Conservation (phyloP, 31 red algal species). For the Bonnemaisonia californica region DNA sequence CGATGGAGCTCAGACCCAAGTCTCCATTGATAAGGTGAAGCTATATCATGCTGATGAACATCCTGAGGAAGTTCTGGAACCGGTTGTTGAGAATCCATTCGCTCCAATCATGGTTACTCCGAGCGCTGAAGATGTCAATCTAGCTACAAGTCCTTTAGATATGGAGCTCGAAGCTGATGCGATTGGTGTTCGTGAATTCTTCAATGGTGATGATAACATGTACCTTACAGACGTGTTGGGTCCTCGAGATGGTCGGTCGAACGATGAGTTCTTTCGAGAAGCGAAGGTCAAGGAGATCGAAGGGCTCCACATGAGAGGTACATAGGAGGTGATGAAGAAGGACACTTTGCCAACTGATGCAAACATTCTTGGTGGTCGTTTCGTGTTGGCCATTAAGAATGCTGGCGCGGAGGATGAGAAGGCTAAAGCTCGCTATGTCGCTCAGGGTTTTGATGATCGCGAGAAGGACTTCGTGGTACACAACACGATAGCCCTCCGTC, state of each 20-base stretch:
- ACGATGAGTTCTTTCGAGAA: background rate
- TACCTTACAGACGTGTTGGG: slow-evolving; percentile 22
- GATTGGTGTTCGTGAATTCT: slow-evolving; percentile 8
- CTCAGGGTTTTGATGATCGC: slow-evolving; percentile 11
- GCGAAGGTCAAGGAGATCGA: slow-evolving; percentile 22
- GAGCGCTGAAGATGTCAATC: background rate
- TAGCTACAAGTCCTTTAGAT: no score
- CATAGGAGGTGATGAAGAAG: background rate
- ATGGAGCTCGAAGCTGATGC: no score
- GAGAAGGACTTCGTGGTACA: slow-evolving; percentile 17
- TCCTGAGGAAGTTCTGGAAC: background rate
- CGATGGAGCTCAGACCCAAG: background rate
- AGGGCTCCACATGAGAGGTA: slow-evolving; percentile 4
- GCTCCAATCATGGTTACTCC: background rate
- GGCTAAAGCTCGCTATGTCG: slow-evolving; percentile 24
- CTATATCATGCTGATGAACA: background rate
- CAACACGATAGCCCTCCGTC: slow-evolving; percentile 23
- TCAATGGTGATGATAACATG: background rate
- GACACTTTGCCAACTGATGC: background rate
- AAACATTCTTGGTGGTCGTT: slow-evolving; percentile 16
- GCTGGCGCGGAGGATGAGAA: background rate
- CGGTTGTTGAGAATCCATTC: background rate
- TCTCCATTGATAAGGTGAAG: slow-evolving; percentile 11
- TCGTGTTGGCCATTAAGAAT: slow-evolving; percentile 13
- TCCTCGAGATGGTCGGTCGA: background rate